Base-by-base conservation (phyloP, 176 grass and related monocot species). In the Musa itinerans region DNA sequence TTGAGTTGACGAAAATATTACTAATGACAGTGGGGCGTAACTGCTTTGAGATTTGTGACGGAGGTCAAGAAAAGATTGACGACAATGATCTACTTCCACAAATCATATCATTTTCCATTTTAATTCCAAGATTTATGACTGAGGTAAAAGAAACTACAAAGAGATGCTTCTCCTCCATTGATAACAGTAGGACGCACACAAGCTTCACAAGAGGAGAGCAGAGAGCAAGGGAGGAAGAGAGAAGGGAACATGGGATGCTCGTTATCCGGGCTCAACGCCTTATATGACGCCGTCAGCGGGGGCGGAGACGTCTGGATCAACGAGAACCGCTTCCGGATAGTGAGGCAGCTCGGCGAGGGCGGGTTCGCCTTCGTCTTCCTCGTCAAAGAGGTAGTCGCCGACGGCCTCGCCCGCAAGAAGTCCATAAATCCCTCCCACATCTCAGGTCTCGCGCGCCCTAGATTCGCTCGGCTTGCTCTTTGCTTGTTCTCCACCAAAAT, bases 221-320 rank as follows among this genome's bases (percentile, higher is more conserved):
- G 34, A 43, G 34, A 3, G 34, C 4, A 53, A 56, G 79, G 71
- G 53, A 74, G 79, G 14, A 51, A 72, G 14, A 66, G 58, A 15
- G 70, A 16, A 14, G 68, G 52, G 52, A 72, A 75, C 59, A 96
- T 96, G 93, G 93, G 93, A 50, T 96, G 93, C 79, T 92, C 93
- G 48, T 90, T 96, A 78, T 96, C 93, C 10, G 93, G 92, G 16
- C 83, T 92, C 10, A 96, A 90, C 81, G 89, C 89, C 72, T 76
- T 96, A 17, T 96, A 90, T 74, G 87, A 81, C 73, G 82, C 83
- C 74, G 88, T 78, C 19, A 82, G 76, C 67, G 83, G 82, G 9
- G 80, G 80, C 13, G 87, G 81, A 54, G 93, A 96, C 63, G 71
- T 90, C 54, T 96, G 93, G 93, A 86, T 96, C 85, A 96, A 88